Evolutionary conservation across 805 yeast species (phyloP), one percentile per base, ranked within the genome.

Genomic region (Ogataea nitratoaversa): DNA sequence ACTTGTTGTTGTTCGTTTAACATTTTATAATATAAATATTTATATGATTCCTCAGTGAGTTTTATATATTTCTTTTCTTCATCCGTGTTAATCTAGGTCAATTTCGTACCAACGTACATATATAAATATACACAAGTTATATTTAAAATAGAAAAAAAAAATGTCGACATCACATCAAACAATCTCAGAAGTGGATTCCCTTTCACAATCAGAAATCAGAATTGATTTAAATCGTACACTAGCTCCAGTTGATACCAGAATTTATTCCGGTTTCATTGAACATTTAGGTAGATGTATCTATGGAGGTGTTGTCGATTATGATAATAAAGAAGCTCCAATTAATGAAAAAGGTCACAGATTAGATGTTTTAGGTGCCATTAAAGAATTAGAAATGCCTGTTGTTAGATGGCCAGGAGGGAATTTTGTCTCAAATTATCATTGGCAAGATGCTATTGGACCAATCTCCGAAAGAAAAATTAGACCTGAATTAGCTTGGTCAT

Each of bases 371-470:
- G 36, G 57, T 19, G 65, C 65, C 4, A 50, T 62, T 28, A 53
- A 53, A 41, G 62, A 52, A 22, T 49, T 62, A 22, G 45, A 60
- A 24, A 53, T 62, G 58, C 66, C 66, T 11, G 62, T 58, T 5
- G 56, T 62, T 11, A 50, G 67, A 38, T 62, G 63, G 56, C 67
- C 67, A 25, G 67, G 67, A 13, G 67, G 67, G 12, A 62, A 62
- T 38, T 62, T 62, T 44, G 65, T 59, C 18, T 52, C 61, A 3
- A 52, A 63, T 5, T 62, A 62, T 35, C 66, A 62, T 34, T 62
- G 66, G 66, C 36, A 48, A 18, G 66, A 62, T 36, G 66, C 60
- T 4, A 57, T 62, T 22, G 66, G 66, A 2, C 65, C 66, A 8
- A 47, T 47, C 30, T 56, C 54, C 19, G 17, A 43, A 8, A 50